Percentiles rank a stretch among this genome's conserved stretches.
These are phyloP conservation scores for Gaillardinia entomophila DNA, from an alignment of 805 yeast species.

Conservation along the genomic window DNA sequence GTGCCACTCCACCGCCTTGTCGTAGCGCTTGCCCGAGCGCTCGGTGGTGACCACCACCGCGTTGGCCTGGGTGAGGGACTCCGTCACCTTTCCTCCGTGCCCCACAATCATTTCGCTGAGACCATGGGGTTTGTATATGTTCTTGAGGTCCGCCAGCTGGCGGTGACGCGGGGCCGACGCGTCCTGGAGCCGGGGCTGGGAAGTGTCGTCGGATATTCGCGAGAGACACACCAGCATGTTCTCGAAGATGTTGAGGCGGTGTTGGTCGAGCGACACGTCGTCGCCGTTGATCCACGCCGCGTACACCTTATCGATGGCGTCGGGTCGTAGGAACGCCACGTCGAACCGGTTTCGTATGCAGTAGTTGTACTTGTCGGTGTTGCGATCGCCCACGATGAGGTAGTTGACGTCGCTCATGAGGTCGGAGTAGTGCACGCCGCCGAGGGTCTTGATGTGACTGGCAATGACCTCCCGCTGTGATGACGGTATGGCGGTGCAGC, in stretches of 20 bases:
- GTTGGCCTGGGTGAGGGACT: slow-evolving; percentile 41
- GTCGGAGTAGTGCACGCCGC: slow-evolving; percentile 54
- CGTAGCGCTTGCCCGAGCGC: slow-evolving; percentile 45
- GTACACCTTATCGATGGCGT: slow-evolving; percentile 39
- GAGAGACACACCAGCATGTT: slow-evolving; percentile 43
- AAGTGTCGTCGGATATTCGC: slow-evolving; percentile 19
- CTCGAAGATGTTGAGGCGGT: slow-evolving; percentile 38
- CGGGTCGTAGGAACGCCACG: slow-evolving; percentile 48
- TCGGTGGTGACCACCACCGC: slow-evolving; percentile 46
- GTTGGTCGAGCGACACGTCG: slow-evolving; percentile 18
- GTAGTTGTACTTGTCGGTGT: slow-evolving; percentile 51
- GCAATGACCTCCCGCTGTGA: slow-evolving; percentile 38
- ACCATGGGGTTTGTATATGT: slow-evolving; percentile 19
- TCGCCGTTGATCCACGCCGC: slow-evolving; percentile 50
- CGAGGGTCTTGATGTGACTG: slow-evolving; percentile 45
- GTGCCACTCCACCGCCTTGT: slow-evolving; percentile 48
- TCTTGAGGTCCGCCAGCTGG: slow-evolving; percentile 10
- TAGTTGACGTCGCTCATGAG: slow-evolving; percentile 57
- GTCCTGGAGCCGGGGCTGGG: slow-evolving; percentile 13
- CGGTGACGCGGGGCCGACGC: slow-evolving; percentile 3
- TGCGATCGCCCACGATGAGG: slow-evolving; percentile 52
- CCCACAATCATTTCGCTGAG: slow-evolving; percentile 29
- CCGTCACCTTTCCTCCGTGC: slow-evolving; percentile 48
- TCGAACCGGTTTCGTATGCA: slow-evolving; percentile 50
- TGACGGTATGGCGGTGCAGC: slow-evolving; percentile 49